Evolutionary conservation across 495 filamentous ascomycete species (phyloP).

Genomic region (Tuber borchii): DNA sequence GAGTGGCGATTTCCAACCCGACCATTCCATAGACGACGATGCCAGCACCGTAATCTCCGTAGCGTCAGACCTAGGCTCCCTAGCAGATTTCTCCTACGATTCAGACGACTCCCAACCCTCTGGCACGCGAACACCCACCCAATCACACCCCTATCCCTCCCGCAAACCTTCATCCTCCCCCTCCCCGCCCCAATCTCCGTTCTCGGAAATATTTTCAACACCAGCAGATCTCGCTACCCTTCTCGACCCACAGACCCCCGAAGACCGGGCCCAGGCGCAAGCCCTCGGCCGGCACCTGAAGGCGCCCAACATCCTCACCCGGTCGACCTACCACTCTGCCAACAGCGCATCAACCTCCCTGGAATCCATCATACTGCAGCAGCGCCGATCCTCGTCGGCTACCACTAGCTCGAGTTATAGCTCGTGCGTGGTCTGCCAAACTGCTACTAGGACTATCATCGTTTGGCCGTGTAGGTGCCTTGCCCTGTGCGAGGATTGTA

Average conservation of each 20-base stretch:
- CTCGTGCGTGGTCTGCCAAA: constrained; percentile 83
- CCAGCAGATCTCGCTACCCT: constrained; percentile 67
- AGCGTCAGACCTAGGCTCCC: constrained; percentile 42
- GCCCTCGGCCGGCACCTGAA: constrained; percentile 74
- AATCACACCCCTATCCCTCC: constrained; percentile 26
- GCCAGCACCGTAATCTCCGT: constrained; percentile 41
- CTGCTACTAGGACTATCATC: constrained; percentile 76
- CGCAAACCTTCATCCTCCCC: constrained; percentile 30
- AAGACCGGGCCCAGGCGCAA: constrained; percentile 72
- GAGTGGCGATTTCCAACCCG: constrained; percentile 34
- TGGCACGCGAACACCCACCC: constrained; percentile 62
- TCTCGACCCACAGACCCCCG: constrained; percentile 69
- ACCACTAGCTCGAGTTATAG: background rate
- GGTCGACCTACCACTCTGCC: constrained; percentile 55
- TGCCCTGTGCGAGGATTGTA: constrained; percentile 88
- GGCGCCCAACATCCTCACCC: constrained; percentile 65
- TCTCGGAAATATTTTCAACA: constrained; percentile 59
- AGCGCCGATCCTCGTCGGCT: constrained; percentile 8
- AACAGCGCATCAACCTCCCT: constrained; percentile 47
- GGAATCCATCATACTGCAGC: constrained; percentile 67
- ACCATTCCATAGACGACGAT: constrained; percentile 46
- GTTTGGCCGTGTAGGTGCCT: constrained; percentile 96
- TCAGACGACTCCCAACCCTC: constrained; percentile 52
- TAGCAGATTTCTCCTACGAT: constrained; percentile 41
- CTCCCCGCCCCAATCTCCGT: constrained; percentile 49